A percentile compares a stretch with the other conserved stretches of the same genome.
Evolutionary conservation across 2,329 filamentous ascomycete genomes (phyloP).

Genomic region (Lasiodiplodia citricola): DNA sequence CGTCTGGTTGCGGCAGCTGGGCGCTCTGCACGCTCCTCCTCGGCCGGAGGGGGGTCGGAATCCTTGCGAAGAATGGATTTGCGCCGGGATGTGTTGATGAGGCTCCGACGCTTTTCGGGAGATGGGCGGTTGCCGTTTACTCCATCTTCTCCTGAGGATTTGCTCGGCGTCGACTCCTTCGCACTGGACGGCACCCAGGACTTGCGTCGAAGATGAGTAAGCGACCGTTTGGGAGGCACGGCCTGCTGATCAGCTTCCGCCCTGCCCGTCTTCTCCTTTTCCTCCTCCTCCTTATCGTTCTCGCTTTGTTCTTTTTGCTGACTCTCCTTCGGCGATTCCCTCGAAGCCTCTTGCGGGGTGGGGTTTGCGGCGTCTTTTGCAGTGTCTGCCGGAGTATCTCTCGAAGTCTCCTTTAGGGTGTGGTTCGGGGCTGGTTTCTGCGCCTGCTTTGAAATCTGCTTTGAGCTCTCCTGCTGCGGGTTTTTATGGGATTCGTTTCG

Average conservation of each 20-base stretch:
- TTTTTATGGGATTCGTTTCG: slow-evolving; percentile 3
- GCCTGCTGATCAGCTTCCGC: slow-evolving; percentile 21
- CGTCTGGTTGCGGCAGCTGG: slow-evolving; percentile 4
- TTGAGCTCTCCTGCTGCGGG: neutral
- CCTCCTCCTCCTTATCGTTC: slow-evolving; percentile 10
- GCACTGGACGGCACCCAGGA: slow-evolving; percentile 32
- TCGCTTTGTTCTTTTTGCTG: slow-evolving; percentile 7
- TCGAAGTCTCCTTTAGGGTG: neutral
- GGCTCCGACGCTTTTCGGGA: slow-evolving; percentile 24
- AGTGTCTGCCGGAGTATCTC: neutral
- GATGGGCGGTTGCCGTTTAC: slow-evolving; percentile 19
- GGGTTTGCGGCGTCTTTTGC: neutral
- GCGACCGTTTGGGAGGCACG: slow-evolving; percentile 23
- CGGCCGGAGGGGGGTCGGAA: slow-evolving; percentile 11
- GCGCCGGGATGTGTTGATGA: slow-evolving; percentile 19
- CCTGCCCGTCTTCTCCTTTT: slow-evolving; percentile 24
- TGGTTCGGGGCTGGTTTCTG: slow-evolving; percentile 4
- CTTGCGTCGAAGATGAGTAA: slow-evolving; percentile 27
- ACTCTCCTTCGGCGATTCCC: neutral
- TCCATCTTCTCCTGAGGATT: slow-evolving; percentile 25
- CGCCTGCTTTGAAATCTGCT: neutral
- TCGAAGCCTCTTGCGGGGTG: neutral
- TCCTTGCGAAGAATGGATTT: slow-evolving; percentile 27
- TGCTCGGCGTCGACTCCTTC: slow-evolving; percentile 35
- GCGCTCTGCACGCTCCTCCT: slow-evolving; percentile 11